Conservation (phyloP, 192 early-diverging fungal species). For the Gonapodya prolifera region DNA sequence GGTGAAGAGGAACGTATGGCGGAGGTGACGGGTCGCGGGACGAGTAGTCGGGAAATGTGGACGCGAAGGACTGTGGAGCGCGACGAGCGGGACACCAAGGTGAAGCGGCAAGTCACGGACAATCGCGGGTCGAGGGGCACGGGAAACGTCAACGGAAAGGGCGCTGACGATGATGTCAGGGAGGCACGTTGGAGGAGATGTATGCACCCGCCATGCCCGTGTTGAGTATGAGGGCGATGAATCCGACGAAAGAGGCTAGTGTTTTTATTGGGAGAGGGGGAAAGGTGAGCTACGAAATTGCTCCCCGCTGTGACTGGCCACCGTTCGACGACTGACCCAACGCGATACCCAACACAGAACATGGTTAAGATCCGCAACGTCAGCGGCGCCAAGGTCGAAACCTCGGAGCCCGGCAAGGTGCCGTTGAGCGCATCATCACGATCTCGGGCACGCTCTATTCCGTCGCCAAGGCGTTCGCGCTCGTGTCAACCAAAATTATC, state of each 20-base stretch:
- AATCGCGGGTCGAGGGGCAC: not conserved
- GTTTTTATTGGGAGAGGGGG: conserved; percentile 81
- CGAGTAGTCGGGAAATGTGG: too few species aligned
- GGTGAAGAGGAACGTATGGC: too few species aligned
- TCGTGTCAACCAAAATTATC: not conserved
- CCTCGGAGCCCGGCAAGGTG: conserved; percentile 10
- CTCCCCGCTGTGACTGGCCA: too few species aligned
- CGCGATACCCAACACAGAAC: too few species aligned
- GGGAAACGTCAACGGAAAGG: not conserved
- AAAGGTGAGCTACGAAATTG: too few species aligned
- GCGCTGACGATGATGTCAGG: not conserved
- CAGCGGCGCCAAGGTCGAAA: conserved; percentile 1
- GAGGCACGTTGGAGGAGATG: conserved; percentile 10
- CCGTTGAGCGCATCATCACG: conserved; percentile 8
- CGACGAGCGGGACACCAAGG: not conserved
- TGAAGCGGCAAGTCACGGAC: not conserved
- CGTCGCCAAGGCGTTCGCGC: conserved; percentile 3
- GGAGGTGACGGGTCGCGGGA: too few species aligned
- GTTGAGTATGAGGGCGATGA: conserved; percentile 69
- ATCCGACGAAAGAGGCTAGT: conserved; percentile 86
- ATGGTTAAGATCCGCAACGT: conserved; percentile 2
- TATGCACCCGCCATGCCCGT: conserved; percentile 40
- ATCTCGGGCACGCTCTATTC: conserved; percentile 3
- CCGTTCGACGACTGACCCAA: not conserved
- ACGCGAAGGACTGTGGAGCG: not conserved